Evolutionary conservation across 1,284 basidiomycete species (phyloP).

Genomic region (Naganishia albida): DNA sequence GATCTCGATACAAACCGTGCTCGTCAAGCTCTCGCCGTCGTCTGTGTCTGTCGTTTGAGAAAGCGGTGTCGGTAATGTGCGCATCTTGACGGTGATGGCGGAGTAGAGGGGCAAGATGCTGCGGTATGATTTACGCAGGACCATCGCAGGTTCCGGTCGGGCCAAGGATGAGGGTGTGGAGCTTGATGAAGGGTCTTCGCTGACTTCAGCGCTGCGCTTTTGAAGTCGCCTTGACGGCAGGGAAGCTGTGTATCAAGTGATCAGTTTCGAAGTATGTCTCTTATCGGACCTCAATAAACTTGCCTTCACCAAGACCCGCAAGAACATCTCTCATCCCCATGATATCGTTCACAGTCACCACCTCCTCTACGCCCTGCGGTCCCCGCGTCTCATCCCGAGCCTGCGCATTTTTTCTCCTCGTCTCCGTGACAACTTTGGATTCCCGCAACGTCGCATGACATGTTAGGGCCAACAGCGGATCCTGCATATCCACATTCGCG

Average conservation of each 20-base stretch:
- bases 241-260: background rate
- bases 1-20: constrained; percentile 31
- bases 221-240: constrained; percentile 6
- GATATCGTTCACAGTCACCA: background rate
- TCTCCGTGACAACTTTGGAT: background rate
- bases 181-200: constrained; percentile 11
- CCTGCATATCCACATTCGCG: constrained; percentile 29
- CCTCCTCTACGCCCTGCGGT: background rate
- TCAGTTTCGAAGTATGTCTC: constrained; percentile 2
- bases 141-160: constrained; percentile 24
- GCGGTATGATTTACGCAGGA: constrained; percentile 29
- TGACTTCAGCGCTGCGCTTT: background rate
- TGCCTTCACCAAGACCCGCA: constrained; percentile 16
- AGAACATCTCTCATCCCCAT: constrained; percentile 12
- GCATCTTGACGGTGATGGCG: constrained; percentile 30
- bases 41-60: background rate
- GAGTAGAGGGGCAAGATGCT: constrained; percentile 28
- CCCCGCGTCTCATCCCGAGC: background rate
- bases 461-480: constrained; percentile 27
- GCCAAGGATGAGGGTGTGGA: constrained; percentile 13
- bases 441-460: constrained; percentile 30
- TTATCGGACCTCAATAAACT: background rate
- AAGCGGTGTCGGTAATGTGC: constrained; percentile 23
- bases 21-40: constrained; percentile 21
- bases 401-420: background rate